These are phyloP conservation scores for Oemleria cerasiformis DNA, from an alignment of 306 rosid species.

Conservation along the genomic window DNA sequence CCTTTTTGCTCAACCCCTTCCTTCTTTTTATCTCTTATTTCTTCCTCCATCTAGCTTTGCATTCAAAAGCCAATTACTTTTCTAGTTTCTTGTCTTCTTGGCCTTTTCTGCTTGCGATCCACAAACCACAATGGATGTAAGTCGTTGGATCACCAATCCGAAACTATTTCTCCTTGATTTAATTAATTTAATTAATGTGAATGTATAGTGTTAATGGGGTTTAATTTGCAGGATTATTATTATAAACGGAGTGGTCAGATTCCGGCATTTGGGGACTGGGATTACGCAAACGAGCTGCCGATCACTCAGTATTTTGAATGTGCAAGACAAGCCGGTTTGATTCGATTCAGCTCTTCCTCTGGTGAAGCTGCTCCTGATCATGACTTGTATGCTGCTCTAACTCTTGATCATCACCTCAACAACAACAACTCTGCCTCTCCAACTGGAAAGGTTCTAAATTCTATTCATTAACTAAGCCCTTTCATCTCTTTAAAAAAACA, in stretches of 20 bases:
- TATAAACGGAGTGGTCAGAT: constrained; percentile 67
- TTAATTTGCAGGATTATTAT: constrained; percentile 24
- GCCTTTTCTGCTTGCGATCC: too few species aligned
- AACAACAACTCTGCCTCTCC: constrained; percentile 24
- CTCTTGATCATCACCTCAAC: constrained; percentile 33
- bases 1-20: constrained; percentile 2
- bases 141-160: background rate
- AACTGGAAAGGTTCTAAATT: constrained; percentile 46
- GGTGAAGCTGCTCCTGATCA: constrained; percentile 43
- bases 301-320: constrained; percentile 90
- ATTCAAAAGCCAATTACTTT: too few species aligned
- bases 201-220: background rate
- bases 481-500: too few species aligned
- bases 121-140: constrained; percentile 28
- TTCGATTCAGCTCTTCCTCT: constrained; percentile 75
- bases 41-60: background rate
- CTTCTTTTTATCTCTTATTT: background rate
- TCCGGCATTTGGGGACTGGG: constrained; percentile 97
- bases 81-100: too few species aligned
- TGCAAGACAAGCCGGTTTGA: constrained; percentile 80
- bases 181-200: background rate
- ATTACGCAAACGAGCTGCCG: constrained; percentile 67
- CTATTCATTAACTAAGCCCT: too few species aligned
- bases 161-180: too few species aligned
- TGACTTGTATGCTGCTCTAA: constrained; percentile 44